phyloP scores from a whole-genome alignment of 148 eudicot genomes.

The Dianthus caryophyllus region DNA sequence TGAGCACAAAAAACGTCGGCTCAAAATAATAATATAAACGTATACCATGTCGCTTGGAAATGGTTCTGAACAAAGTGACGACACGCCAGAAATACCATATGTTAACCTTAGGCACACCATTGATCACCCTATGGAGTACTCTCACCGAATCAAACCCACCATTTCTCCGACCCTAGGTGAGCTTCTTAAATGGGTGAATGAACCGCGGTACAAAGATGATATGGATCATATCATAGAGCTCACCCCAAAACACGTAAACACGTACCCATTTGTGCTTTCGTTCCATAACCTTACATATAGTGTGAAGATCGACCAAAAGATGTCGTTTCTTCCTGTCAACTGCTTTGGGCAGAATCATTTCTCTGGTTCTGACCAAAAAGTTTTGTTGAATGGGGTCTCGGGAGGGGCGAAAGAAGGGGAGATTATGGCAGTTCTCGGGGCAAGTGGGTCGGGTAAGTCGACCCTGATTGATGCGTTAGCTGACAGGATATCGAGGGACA shows the following conservation, averaged over 20 bases:
- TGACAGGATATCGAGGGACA: constrained; percentile 52
- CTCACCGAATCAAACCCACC: constrained; percentile 34
- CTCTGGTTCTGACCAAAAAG: constrained; percentile 22
- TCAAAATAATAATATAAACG: not conserved
- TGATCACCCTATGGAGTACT: constrained; percentile 45
- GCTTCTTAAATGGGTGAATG: constrained; percentile 47
- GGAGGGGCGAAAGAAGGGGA: constrained; percentile 84
- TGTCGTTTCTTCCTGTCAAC: not conserved
- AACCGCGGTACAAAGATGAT: constrained; percentile 20
- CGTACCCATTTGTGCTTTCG: constrained; percentile 54
- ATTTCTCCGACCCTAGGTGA: constrained; percentile 50
- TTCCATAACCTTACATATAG: constrained; percentile 63
- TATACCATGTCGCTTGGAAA: constrained; percentile 25
- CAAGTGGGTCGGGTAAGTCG: constrained; percentile 89
- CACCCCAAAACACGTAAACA: not conserved
- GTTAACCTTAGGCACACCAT: constrained; percentile 47
- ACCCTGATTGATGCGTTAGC: constrained; percentile 78
- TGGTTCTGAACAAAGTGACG: constrained; percentile 23
- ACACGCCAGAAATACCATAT: constrained; percentile 37
- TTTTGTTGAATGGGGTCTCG: constrained; percentile 50
- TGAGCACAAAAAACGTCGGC: not conserved
- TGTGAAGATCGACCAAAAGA: constrained; percentile 37
- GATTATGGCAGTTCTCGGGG: constrained; percentile 82
- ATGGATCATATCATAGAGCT: constrained; percentile 45
- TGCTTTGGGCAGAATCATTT: constrained; percentile 16